Evolutionary conservation across 768 basidiomycete genomes (phyloP).

Genomic region (Tylopilus felleus): DNA sequence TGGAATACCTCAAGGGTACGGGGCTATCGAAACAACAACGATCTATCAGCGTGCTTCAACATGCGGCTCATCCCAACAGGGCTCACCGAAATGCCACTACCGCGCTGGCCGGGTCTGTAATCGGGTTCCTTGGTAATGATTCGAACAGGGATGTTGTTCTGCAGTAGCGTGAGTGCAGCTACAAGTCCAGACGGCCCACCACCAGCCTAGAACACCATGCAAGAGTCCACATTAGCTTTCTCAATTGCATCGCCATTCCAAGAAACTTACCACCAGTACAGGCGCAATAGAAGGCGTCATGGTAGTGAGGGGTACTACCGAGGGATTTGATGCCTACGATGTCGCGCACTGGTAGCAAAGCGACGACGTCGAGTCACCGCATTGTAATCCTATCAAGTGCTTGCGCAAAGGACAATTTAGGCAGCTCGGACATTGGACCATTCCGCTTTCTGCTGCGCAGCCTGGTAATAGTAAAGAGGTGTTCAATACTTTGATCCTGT

Average conservation of each 20-base stretch:
- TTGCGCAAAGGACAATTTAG: neutral
- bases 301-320: neutral
- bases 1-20: slow-evolving; percentile 44
- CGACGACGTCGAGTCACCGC: neutral
- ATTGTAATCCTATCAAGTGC: neutral
- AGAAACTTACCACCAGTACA: slow-evolving; percentile 20
- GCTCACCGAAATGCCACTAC: slow-evolving; percentile 38
- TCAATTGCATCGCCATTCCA: neutral
- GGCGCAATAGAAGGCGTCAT: slow-evolving; percentile 14
- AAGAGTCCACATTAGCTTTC: neutral
- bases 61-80: neutral
- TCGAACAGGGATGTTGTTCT: slow-evolving; percentile 46
- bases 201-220: slow-evolving; percentile 17
- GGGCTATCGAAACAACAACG: slow-evolving; percentile 6
- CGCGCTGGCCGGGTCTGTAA: slow-evolving; percentile 37
- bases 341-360: neutral
- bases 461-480: neutral
- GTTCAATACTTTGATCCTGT: neutral
- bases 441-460: neutral
- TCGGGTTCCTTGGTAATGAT: slow-evolving; percentile 46
- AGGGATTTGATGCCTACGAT: neutral
- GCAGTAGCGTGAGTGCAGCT: slow-evolving; percentile 33
- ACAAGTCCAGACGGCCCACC: slow-evolving; percentile 32
- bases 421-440: neutral
- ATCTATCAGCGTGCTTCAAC: neutral